These are phyloP conservation scores for Pseudogymnoascus sp. DNA, from an alignment of 2,329 filamentous ascomycete genomes.

Conservation along the genomic window DNA sequence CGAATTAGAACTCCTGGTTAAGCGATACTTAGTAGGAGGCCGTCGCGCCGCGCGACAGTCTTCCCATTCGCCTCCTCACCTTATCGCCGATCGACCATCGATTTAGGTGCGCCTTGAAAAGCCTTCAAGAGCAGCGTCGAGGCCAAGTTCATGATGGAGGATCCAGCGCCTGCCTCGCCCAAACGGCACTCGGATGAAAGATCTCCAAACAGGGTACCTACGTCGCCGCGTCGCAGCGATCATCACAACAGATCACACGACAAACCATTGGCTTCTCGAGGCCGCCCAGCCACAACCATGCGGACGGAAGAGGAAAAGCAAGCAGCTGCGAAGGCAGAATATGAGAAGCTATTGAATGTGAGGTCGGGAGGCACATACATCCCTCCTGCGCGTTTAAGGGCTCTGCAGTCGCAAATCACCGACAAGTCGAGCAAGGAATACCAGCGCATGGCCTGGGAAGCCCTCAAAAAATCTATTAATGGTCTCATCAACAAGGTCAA, in stretches of 20 bases:
- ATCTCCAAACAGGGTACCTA: constrained; percentile 12
- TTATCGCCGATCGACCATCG: not conserved
- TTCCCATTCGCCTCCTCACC: not conserved
- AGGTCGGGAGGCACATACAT: constrained; percentile 95
- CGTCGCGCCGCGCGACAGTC: constrained; percentile 4
- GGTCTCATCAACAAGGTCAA: constrained; percentile 99
- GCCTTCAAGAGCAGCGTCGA: not conserved
- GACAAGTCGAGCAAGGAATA: constrained; percentile 96
- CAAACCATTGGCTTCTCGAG: constrained; percentile 13
- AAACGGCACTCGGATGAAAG: constrained; percentile 13
- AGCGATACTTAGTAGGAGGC: not conserved
- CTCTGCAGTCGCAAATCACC: constrained; percentile 91
- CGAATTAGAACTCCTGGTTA: not conserved
- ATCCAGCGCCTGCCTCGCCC: constrained; percentile 12
- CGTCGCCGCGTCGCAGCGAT: constrained; percentile 22
- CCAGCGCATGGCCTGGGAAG: constrained; percentile 98
- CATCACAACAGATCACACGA: constrained; percentile 15
- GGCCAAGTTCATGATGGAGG: constrained; percentile 15
- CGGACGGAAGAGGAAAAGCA: constrained; percentile 75
- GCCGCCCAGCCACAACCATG: constrained; percentile 16
- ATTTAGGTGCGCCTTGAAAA: not conserved
- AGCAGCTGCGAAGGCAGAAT: constrained; percentile 81
- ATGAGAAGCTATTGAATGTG: constrained; percentile 84
- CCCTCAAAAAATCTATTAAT: constrained; percentile 97
- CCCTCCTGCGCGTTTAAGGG: constrained; percentile 79